Evolutionary conservation across 176 grass and related monocot species (phyloP).

Genomic region (Phoenix roebelenii): DNA sequence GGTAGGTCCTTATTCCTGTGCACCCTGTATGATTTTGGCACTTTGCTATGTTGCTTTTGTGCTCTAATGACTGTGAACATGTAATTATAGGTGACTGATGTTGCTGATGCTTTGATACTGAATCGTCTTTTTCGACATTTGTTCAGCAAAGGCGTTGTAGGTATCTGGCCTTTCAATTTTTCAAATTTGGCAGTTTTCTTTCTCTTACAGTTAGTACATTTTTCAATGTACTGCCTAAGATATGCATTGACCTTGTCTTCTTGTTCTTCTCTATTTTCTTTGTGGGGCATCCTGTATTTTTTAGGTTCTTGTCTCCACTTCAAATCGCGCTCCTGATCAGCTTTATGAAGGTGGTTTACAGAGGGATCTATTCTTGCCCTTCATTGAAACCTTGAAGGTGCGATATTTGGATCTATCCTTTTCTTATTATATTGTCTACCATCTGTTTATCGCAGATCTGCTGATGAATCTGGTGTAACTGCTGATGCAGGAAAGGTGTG

Average conservation of each 20-base stretch:
- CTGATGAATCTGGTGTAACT: slow-evolving; percentile 15
- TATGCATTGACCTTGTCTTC: slow-evolving; percentile 1
- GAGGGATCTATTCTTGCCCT: slow-evolving; percentile 59
- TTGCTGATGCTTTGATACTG: slow-evolving; percentile 90
- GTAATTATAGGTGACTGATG: slow-evolving; percentile 73
- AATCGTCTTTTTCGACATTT: slow-evolving; percentile 81
- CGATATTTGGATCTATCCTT: slow-evolving; percentile 9
- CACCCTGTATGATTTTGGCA: background rate
- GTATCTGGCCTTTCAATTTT: slow-evolving; percentile 26
- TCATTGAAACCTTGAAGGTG: slow-evolving; percentile 88
- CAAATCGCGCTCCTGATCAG: slow-evolving; percentile 63
- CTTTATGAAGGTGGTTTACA: slow-evolving; percentile 50
- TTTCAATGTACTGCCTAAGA: slow-evolving; percentile 6
- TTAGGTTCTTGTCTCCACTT: slow-evolving; percentile 88
- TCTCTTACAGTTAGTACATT: slow-evolving; percentile 1
- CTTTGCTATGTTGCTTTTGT: background rate
- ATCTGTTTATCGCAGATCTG: background rate
- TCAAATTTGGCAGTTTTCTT: background rate
- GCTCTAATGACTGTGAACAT: background rate
- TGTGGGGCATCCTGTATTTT: background rate
- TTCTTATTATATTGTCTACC: slow-evolving; percentile 4
- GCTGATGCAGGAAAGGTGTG: slow-evolving; percentile 66
- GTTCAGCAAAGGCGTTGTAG: slow-evolving; percentile 86
- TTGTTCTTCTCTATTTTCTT: slow-evolving; percentile 19
- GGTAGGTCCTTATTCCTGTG: slow-evolving; percentile 4